Evolutionary conservation across 495 filamentous ascomycete genomes (phyloP).

Genomic region (Hypoxylon subgilvum): DNA sequence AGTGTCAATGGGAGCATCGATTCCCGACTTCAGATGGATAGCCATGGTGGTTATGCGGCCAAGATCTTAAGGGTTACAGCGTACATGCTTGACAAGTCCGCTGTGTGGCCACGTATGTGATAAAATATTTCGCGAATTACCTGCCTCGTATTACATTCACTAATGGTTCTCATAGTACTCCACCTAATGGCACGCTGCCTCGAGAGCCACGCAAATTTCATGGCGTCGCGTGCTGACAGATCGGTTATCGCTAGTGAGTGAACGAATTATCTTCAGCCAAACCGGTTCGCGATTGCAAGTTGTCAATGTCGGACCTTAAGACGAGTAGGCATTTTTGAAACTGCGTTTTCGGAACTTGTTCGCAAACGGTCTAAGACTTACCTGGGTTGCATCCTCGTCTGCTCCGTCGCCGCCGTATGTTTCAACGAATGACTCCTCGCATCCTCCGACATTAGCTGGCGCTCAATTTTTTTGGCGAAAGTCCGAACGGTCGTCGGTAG

Average conservation of each 20-base stretch:
- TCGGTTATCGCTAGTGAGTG: conserved; percentile 57
- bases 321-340: too few relatives aligned
- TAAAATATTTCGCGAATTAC: too few relatives aligned
- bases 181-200: conserved; percentile 87
- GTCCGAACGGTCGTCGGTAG: not conserved
- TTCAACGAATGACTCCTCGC: not conserved
- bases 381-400: not conserved
- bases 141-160: not conserved
- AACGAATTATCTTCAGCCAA: not conserved
- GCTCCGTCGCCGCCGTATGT: not conserved
- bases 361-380: too few relatives aligned
- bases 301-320: conserved; percentile 17
- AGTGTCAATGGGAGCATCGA: conserved; percentile 55
- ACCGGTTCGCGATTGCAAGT: conserved; percentile 5
- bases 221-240: conserved; percentile 70
- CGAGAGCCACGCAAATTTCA: conserved; percentile 81
- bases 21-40: conserved; percentile 62
- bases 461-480: not conserved
- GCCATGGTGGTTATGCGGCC: conserved; percentile 76
- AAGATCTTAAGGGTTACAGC: conserved; percentile 88
- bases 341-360: too few relatives aligned
- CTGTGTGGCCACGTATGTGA: conserved; percentile 87
- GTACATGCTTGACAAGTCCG: conserved; percentile 84
- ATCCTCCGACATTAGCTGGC: not conserved
- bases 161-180: conserved; percentile 63